A percentile compares a stretch with the other conserved stretches of the same genome.
phyloP scores from a whole-genome alignment of 2,329 filamentous ascomycete species.

The Colletotrichum graminicola region DNA sequence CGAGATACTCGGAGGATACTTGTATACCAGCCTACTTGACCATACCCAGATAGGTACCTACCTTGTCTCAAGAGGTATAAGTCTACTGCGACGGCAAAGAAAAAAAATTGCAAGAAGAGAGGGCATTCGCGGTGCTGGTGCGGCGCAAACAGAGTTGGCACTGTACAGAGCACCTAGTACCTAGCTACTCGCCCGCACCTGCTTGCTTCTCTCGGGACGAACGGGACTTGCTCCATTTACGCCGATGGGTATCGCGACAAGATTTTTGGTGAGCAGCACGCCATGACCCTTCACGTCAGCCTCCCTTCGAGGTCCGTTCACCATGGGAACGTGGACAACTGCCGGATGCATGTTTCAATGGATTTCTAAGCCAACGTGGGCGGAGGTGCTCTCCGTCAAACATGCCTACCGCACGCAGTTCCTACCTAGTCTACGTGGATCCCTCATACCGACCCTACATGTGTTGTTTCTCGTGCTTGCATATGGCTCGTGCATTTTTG shows the following conservation, averaged over 20 bases:
- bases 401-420: background rate
- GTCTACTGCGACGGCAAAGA: background rate
- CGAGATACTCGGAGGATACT: background rate
- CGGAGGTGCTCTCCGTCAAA: background rate
- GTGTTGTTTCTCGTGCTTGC: background rate
- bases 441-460: background rate
- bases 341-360: background rate
- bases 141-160: background rate
- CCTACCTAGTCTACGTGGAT: background rate
- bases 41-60: background rate
- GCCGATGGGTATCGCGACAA: background rate
- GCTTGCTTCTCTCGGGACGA: background rate
- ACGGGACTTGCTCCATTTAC: background rate
- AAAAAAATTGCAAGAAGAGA: background rate
- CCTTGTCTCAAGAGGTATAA: background rate
- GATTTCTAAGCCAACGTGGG: background rate
- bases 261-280: background rate
- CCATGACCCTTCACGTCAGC: no score
- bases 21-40: background rate
- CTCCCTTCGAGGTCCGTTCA: background rate
- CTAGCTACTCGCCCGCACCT: no score
- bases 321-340: background rate
- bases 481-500: background rate
- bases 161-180: background rate
- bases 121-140: constrained; percentile 18